Evolutionary conservation across 495 filamentous ascomycete species (phyloP).

Genomic region (Thozetella sp.): DNA sequence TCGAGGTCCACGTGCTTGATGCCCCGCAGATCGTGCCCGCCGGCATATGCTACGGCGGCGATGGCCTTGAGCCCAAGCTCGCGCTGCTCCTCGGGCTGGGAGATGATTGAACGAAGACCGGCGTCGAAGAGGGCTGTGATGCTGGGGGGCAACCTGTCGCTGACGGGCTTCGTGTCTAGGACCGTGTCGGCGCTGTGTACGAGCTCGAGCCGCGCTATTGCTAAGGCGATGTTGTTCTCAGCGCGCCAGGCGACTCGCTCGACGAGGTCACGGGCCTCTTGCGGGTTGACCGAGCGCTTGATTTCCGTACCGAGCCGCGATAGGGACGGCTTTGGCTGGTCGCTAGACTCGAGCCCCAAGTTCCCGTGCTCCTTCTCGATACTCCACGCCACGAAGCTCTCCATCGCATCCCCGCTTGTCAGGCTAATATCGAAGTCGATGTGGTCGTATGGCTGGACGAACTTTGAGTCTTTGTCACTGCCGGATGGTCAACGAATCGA

Average conservation of each 20-base stretch:
- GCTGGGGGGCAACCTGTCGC: constrained; percentile 5
- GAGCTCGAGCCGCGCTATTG: constrained; percentile 2
- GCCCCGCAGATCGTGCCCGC: neutral
- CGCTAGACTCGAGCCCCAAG: neutral
- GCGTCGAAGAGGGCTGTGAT: constrained; percentile 6
- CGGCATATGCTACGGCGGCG: constrained; percentile 1
- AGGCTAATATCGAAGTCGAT: constrained; percentile 1
- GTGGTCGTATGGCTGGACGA: constrained; percentile 4
- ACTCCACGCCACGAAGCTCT: constrained; percentile 4
- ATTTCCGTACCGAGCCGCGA: constrained; percentile 1
- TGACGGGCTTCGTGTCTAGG: neutral
- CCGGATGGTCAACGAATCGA: neutral
- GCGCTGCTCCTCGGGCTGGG: constrained; percentile 2
- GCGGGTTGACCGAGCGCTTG: neutral
- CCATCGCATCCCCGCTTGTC: neutral
- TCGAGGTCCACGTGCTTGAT: neutral
- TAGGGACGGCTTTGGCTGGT: neutral
- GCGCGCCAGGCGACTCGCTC: neutral
- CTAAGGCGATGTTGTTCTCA: constrained; percentile 1
- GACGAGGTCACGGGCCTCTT: neutral
- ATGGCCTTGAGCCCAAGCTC: constrained; percentile 9
- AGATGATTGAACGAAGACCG: constrained; percentile 1
- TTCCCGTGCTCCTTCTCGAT: constrained; percentile 10
- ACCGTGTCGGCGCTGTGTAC: neutral
- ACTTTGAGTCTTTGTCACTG: neutral